phyloP scores from a whole-genome alignment of 768 basidiomycete genomes.

The Collybia mongolica region DNA sequence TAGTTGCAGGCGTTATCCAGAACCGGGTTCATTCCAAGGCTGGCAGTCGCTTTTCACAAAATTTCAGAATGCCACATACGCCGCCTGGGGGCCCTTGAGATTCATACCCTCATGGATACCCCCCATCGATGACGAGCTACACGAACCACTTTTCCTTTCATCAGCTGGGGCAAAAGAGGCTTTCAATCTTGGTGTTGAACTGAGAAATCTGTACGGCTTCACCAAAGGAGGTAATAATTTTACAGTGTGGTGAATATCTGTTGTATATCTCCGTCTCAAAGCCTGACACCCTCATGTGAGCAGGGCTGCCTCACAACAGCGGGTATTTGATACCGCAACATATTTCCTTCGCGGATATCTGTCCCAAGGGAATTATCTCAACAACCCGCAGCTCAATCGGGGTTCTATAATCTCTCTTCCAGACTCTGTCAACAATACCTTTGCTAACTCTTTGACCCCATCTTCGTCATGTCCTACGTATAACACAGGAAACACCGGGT shows the following conservation, averaged over 20 bases:
- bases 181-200: constrained; percentile 36
- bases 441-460: constrained; percentile 41
- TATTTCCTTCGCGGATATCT: constrained; percentile 41
- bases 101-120: constrained; percentile 40
- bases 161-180: constrained; percentile 37
- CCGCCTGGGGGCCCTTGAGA: constrained; percentile 33
- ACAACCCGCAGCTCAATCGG: constrained; percentile 26
- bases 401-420: constrained; percentile 33
- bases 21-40: constrained; percentile 36
- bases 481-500: constrained; percentile 25
- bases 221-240: constrained; percentile 38
- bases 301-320: constrained; percentile 42
- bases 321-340: constrained; percentile 38
- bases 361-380: constrained; percentile 38
- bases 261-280: not conserved
- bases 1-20: constrained; percentile 33
- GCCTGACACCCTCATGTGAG: not conserved
- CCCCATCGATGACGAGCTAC: constrained; percentile 36
- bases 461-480: constrained; percentile 38
- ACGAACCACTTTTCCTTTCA: constrained; percentile 37
- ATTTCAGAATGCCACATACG: constrained; percentile 38
- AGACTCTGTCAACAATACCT: constrained; percentile 40
- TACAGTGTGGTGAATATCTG: constrained; percentile 35
- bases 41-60: constrained; percentile 37
- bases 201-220: constrained; percentile 37